A percentile compares a stretch with the other conserved stretches of the same genome.
Conservation (phyloP, 768 basidiomycete species). For the Pleurotus pulmonarius region DNA sequence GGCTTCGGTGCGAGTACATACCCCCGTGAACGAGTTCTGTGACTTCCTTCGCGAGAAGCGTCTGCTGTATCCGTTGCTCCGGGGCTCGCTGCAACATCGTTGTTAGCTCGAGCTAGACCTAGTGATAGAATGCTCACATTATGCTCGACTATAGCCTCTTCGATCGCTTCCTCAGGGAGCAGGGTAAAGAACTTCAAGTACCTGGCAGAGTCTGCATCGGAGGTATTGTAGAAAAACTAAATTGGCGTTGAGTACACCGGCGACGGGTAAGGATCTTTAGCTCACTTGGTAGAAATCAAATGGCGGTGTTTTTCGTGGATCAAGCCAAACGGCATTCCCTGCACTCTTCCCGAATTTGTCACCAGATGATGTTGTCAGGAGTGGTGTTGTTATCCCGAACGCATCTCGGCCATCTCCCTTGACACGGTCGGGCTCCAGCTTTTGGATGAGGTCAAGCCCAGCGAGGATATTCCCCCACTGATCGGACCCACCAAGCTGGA, state of each 20-base stretch:
- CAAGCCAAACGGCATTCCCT: conserved; percentile 93
- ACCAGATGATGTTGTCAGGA: conserved; percentile 84
- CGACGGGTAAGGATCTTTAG: background rate
- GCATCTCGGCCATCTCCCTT: conserved; percentile 31
- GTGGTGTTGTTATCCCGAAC: conserved; percentile 90
- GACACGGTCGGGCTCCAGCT: conserved; percentile 26
- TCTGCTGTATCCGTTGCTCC: conserved; percentile 43
- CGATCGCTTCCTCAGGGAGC: conserved; percentile 55
- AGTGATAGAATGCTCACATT: conserved; percentile 29
- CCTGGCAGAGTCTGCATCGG: conserved; percentile 75
- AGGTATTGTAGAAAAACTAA: conserved; percentile 85
- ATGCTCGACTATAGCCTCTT: conserved; percentile 55
- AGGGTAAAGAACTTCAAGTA: conserved; percentile 86
- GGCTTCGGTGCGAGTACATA: conserved; percentile 20
- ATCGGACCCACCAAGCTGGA: conserved; percentile 95
- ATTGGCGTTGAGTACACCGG: background rate
- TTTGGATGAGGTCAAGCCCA: conserved; percentile 86
- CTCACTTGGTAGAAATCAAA: conserved; percentile 94
- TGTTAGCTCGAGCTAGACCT: background rate
- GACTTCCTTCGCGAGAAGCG: conserved; percentile 48
- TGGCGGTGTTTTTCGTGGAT: conserved; percentile 71
- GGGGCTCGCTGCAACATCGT: conserved; percentile 29
- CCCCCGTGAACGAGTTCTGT: conserved; percentile 45
- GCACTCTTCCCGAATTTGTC: conserved; percentile 98
- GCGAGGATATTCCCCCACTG: conserved; percentile 98